These are phyloP conservation scores for Termitomyces sp. DNA, from an alignment of 768 basidiomycete genomes.

Conservation along the genomic window DNA sequence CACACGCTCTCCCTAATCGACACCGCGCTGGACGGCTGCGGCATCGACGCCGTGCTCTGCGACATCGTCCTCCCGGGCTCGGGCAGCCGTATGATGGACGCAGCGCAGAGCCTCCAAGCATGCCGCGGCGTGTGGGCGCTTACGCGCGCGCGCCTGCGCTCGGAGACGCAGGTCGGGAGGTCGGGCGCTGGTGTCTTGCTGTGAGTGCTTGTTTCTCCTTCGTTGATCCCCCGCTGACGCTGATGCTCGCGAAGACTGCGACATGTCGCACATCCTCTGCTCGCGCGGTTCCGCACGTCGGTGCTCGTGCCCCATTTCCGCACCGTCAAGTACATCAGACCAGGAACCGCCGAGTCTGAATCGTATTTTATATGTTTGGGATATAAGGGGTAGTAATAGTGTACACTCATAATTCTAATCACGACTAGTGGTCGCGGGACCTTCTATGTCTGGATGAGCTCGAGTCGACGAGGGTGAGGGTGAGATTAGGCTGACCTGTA, in stretches of 20 bases:
- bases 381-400: neutral
- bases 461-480: no score
- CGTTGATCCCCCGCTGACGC: neutral
- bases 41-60: slow-evolving; percentile 74
- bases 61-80: slow-evolving; percentile 87
- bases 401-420: neutral
- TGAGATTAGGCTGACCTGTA: no score
- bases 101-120: slow-evolving; percentile 63
- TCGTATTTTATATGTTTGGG: slow-evolving; percentile 6
- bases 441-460: no score
- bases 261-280: slow-evolving; percentile 71
- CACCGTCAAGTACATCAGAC: slow-evolving; percentile 54
- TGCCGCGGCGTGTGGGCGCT: slow-evolving; percentile 72
- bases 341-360: neutral
- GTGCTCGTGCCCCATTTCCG: slow-evolving; percentile 58
- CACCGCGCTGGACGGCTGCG: neutral
- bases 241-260: slow-evolving; percentile 53
- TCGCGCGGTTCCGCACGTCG: slow-evolving; percentile 53
- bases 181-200: slow-evolving; percentile 48
- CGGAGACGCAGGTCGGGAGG: slow-evolving; percentile 36
- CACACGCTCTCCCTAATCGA: neutral
- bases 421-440: neutral
- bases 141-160: slow-evolving; percentile 45
- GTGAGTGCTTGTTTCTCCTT: slow-evolving; percentile 30
- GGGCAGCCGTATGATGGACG: slow-evolving; percentile 63